A percentile compares a stretch with the other conserved stretches of the same genome.
phyloP scores from a whole-genome alignment of 2,329 filamentous ascomycete species.

The Clonostachys sp. region DNA sequence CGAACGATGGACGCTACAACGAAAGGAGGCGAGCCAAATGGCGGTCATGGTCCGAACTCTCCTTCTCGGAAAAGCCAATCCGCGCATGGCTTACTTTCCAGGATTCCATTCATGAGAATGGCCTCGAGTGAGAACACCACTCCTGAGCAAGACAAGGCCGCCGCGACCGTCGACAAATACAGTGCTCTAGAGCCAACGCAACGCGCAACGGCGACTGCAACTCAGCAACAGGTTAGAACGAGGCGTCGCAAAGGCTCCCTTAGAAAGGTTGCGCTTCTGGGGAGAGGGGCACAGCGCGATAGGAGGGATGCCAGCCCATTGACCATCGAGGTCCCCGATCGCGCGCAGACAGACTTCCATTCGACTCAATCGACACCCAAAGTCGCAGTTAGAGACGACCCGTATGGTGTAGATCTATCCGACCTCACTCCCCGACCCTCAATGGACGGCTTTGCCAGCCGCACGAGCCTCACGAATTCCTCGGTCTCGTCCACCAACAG shows the following conservation, averaged over 20 bases:
- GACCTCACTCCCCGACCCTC: slow-evolving; percentile 40
- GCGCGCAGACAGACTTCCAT: slow-evolving; percentile 11
- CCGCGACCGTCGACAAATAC: neutral
- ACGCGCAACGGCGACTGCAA: slow-evolving; percentile 18
- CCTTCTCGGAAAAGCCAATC: no score
- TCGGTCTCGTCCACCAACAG: neutral
- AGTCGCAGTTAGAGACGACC: slow-evolving; percentile 18
- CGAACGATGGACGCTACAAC: no score
- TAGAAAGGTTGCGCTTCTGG: slow-evolving; percentile 80
- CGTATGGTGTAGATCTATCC: slow-evolving; percentile 41
- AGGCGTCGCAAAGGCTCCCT: slow-evolving; percentile 78
- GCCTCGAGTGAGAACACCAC: slow-evolving; percentile 15
- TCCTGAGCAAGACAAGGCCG: slow-evolving; percentile 24
- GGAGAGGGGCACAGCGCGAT: slow-evolving; percentile 63
- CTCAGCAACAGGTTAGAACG: slow-evolving; percentile 38
- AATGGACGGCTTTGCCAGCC: slow-evolving; percentile 37
- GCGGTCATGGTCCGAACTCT: no score
- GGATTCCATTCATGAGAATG: slow-evolving; percentile 62
- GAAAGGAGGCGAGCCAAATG: no score
- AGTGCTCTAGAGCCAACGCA: slow-evolving; percentile 6
- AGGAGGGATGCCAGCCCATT: slow-evolving; percentile 45
- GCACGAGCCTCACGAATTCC: slow-evolving; percentile 7
- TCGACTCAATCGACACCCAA: slow-evolving; percentile 9
- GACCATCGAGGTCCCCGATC: slow-evolving; percentile 32
- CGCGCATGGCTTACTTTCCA: slow-evolving; percentile 42